Conservation (phyloP, 2,329 filamentous ascomycete genomes). For the Fusarium torulosum region DNA sequence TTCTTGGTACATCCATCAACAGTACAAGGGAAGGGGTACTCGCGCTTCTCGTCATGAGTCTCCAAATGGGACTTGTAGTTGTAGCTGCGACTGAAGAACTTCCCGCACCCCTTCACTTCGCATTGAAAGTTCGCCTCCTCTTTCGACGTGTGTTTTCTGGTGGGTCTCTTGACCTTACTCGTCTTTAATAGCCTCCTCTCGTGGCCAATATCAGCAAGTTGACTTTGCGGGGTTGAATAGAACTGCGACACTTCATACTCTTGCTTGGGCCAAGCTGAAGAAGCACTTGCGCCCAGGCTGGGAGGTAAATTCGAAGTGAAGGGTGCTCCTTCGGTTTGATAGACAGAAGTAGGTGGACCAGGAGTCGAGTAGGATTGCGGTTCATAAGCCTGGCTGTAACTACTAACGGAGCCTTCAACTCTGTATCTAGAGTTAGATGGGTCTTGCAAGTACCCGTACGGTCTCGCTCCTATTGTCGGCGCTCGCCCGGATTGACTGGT, state of each 20-base stretch:
- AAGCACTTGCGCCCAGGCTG: slow-evolving; percentile 27
- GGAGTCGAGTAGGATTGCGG: slow-evolving; percentile 40
- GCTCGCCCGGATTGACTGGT: slow-evolving; percentile 34
- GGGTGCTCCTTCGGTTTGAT: slow-evolving; percentile 40
- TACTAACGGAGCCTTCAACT: slow-evolving; percentile 35
- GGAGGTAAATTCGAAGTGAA: slow-evolving; percentile 39
- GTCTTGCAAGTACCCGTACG: slow-evolving; percentile 46
- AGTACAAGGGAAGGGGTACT: slow-evolving; percentile 77
- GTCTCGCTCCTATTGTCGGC: slow-evolving; percentile 32
- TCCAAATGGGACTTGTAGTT: slow-evolving; percentile 90
- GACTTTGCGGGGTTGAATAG: slow-evolving; percentile 38
- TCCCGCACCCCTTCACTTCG: slow-evolving; percentile 75
- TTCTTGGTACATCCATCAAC: slow-evolving; percentile 75
- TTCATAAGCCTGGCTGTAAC: slow-evolving; percentile 42
- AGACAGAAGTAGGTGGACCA: slow-evolving; percentile 32
- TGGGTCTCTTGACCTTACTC: slow-evolving; percentile 52
- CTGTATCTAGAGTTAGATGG: slow-evolving; percentile 34
- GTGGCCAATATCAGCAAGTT: slow-evolving; percentile 38
- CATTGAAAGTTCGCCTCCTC: slow-evolving; percentile 81
- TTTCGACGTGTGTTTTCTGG: slow-evolving; percentile 70
- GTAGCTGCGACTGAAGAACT: slow-evolving; percentile 84
- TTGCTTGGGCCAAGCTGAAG: slow-evolving; percentile 43
- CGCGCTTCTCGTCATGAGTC: slow-evolving; percentile 80
- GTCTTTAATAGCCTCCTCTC: slow-evolving; percentile 43
- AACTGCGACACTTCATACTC: slow-evolving; percentile 45